Conservation (phyloP, 179 eudicot genomes). For the Nepenthes alata region DNA sequence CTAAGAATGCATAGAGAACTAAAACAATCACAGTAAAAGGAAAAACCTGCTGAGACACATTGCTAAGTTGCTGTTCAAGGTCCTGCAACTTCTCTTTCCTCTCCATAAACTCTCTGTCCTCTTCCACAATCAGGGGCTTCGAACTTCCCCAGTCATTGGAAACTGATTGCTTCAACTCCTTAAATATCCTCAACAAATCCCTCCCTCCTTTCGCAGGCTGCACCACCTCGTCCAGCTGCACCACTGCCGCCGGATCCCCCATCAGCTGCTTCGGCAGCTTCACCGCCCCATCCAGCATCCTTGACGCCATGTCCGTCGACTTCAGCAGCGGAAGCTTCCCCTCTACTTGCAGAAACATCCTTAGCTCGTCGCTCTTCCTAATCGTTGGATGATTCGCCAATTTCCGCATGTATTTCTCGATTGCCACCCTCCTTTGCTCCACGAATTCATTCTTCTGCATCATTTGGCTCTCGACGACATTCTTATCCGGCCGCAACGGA, state of each 20-base stretch:
- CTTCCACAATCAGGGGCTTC: slow-evolving; percentile 58
- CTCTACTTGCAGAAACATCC: slow-evolving; percentile 73
- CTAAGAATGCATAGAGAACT: not conserved
- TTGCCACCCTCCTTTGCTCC: slow-evolving; percentile 61
- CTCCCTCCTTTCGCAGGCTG: slow-evolving; percentile 79
- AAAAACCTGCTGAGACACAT: slow-evolving; percentile 59
- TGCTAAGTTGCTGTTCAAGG: slow-evolving; percentile 55
- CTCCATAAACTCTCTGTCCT: slow-evolving; percentile 75
- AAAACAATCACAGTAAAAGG: slow-evolving; percentile 2
- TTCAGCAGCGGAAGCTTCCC: slow-evolving; percentile 58
- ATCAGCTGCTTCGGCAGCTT: slow-evolving; percentile 65
- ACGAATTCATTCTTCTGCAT: slow-evolving; percentile 90
- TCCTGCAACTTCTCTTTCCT: slow-evolving; percentile 62
- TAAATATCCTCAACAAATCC: slow-evolving; percentile 73
- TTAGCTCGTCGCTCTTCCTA: slow-evolving; percentile 69
- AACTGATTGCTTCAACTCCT: slow-evolving; percentile 81
- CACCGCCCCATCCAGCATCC: slow-evolving; percentile 80
- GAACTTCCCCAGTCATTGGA: slow-evolving; percentile 73
- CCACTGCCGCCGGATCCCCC: slow-evolving; percentile 32
- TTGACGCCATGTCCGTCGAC: slow-evolving; percentile 54
- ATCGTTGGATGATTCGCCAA: slow-evolving; percentile 60
- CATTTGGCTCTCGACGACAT: slow-evolving; percentile 77
- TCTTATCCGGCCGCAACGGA: slow-evolving; percentile 86
- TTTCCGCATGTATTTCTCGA: slow-evolving; percentile 67
- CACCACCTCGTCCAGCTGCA: slow-evolving; percentile 51